Evolutionary conservation across 2,329 filamentous ascomycete genomes (phyloP), one percentile per base, ranked within the genome.

Genomic region (Scorias spongiosa): DNA sequence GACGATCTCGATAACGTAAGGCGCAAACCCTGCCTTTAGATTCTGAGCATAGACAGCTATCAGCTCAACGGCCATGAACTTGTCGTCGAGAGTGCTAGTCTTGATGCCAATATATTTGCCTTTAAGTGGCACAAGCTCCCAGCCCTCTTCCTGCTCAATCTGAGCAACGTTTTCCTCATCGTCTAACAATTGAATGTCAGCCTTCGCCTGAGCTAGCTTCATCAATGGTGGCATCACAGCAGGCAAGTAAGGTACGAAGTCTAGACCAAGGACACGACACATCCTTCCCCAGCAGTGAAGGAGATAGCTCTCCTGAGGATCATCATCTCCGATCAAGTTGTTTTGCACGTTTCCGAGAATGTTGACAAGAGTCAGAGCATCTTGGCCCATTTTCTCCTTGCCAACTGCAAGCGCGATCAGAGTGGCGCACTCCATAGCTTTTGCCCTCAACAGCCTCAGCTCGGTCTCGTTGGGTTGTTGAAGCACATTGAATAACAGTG

Each of bases 201-300:
- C 91, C 71, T 95, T 96, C 43, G 91, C 88, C 54, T 85, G 84
- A 28, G 89, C 91, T 50, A 96, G 75, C 59, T 93, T 81, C 46
- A 95, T 74, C 44, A 98, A 72, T 15, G 91, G 91, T 6, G 89
- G 89, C 79, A 98, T 96, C 49, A 98, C 91, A 41, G 79, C 88
- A 32, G 81, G 79, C 43, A 98, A 72, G 70, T 93, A 98, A 12
- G 88, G 88, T 10, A 96, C 72, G 64, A 98, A 98, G 55, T 95
- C 88, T 40, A 76, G 69, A 15, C 84, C 87, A 49, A 98, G 75
- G 28, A 98, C 89, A 51, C 91, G 81, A 66, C 89, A 96, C 91
- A 98, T 98, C 41, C 91, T 80, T 42, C 91, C 91, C 91, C 91
- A 98, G 68, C 91, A 98, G 71, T 98, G 91, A 66, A 98, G 84